A percentile compares a stretch with the other conserved stretches of the same genome.
Conservation (phyloP, 108 stramenopile species). For the Skeletonema tropicum region DNA sequence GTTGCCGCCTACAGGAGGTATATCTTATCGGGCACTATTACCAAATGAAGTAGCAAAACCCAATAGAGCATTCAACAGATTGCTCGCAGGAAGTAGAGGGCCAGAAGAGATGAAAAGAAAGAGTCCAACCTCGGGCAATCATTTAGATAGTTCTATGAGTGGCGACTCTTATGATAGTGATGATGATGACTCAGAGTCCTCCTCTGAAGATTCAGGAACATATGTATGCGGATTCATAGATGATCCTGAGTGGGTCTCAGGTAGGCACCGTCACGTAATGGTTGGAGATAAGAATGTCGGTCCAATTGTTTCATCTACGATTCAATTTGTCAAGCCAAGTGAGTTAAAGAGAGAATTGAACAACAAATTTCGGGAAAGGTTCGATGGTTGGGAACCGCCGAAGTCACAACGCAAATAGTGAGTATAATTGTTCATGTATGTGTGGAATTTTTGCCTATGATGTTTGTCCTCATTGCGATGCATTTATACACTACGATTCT, state of each 20-base stretch:
- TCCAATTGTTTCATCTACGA: constrained; percentile 82
- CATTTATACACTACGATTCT: constrained; percentile 5
- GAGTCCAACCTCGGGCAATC: constrained; percentile 14
- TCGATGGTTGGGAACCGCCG: constrained; percentile 90
- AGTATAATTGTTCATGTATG: neutral
- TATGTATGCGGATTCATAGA: constrained; percentile 72
- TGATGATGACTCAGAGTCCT: constrained; percentile 22
- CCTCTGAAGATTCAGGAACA: constrained; percentile 32
- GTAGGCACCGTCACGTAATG: constrained; percentile 87
- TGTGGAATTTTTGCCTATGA: neutral
- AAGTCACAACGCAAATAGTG: constrained; percentile 52
- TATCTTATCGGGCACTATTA: constrained; percentile 73
- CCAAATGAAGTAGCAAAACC: constrained; percentile 35
- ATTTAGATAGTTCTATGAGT: constrained; percentile 19
- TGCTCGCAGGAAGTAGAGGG: constrained; percentile 14
- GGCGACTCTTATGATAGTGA: constrained; percentile 13
- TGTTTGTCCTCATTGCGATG: constrained; percentile 8
- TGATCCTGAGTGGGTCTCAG: constrained; percentile 87
- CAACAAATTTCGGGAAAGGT: constrained; percentile 91
- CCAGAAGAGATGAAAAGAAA: constrained; percentile 17
- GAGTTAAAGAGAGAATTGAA: constrained; percentile 92
- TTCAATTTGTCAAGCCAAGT: constrained; percentile 87
- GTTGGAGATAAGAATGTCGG: constrained; percentile 82
- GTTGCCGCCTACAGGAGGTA: constrained; percentile 52
- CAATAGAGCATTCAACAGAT: constrained; percentile 50